phyloP scores from a whole-genome alignment of 805 yeast species.

The Ogataea paraovalis region DNA sequence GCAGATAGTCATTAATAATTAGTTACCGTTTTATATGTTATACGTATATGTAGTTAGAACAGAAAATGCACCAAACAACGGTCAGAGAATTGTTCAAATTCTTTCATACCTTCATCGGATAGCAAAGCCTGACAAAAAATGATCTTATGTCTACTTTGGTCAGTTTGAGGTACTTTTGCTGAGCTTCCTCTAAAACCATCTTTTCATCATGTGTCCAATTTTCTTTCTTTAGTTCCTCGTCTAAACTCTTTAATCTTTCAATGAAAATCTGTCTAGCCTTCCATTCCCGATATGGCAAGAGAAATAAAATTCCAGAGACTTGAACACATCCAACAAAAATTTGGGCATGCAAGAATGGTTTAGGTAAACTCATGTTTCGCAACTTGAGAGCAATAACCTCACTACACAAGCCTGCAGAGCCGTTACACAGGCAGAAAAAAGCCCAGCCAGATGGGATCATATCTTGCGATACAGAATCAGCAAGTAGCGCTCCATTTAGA shows the following conservation, averaged over 20 bases:
- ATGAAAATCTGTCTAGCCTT: conserved; percentile 38
- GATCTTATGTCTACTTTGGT: not conserved
- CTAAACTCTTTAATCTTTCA: conserved; percentile 11
- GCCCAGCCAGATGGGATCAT: conserved; percentile 21
- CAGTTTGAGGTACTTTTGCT: not conserved
- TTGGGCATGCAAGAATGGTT: conserved; percentile 57
- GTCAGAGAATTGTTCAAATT: no score
- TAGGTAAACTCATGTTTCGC: conserved; percentile 10
- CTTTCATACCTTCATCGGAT: conserved; percentile 1
- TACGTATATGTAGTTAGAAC: no score
- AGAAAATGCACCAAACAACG: no score
- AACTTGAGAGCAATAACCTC: conserved; percentile 25
- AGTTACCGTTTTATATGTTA: no score
- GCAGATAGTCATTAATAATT: no score
- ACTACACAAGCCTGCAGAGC: conserved; percentile 18
- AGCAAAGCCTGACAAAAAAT: not conserved
- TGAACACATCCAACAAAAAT: conserved; percentile 52
- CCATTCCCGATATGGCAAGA: conserved; percentile 47
- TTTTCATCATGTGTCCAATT: not conserved
- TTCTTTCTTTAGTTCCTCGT: conserved; percentile 1
- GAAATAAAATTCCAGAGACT: conserved; percentile 36
- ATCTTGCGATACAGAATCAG: conserved; percentile 17
- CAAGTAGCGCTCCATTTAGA: conserved; percentile 17
- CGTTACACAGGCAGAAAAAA: conserved; percentile 13
- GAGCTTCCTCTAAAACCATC: not conserved